Evolutionary conservation across 2,329 filamentous ascomycete genomes (phyloP).

Genomic region (Fusarium falciforme): DNA sequence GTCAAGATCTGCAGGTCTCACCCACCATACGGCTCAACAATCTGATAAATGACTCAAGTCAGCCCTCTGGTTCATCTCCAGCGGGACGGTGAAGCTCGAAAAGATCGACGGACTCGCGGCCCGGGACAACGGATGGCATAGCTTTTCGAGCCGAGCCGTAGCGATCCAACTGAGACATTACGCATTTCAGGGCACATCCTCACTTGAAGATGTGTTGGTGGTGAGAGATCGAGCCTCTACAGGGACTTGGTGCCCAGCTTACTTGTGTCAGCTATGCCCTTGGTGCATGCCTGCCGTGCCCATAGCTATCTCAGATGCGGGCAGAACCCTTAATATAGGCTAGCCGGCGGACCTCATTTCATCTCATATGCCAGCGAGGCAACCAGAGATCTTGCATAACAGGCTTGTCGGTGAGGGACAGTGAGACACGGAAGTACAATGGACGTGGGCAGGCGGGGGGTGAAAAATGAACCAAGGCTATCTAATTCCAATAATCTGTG

Average conservation of each 20-base stretch:
- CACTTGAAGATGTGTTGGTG: not conserved
- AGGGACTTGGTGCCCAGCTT: too few relatives aligned
- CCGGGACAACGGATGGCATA: not conserved
- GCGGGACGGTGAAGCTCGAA: not conserved
- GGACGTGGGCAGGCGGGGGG: not conserved
- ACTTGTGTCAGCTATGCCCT: not conserved
- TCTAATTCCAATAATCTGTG: not conserved
- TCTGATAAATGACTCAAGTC: not conserved
- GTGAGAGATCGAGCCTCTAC: not conserved
- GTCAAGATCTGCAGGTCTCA: not conserved
- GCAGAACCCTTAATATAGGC: not conserved
- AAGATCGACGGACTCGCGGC: not conserved
- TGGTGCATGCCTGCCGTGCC: not conserved
- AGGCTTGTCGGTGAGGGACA: not conserved
- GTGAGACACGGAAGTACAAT: not conserved
- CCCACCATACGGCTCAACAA: not conserved
- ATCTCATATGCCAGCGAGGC: not conserved
- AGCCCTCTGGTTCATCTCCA: not conserved
- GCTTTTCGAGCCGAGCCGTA: not conserved
- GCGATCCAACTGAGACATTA: not conserved
- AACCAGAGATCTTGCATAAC: not conserved
- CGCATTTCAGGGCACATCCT: not conserved
- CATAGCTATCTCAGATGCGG: not conserved
- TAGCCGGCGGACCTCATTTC: not conserved
- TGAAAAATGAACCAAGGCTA: not conserved